Conservation (phyloP, 2,329 filamentous ascomycete species). For the Cladosporium sp. region DNA sequence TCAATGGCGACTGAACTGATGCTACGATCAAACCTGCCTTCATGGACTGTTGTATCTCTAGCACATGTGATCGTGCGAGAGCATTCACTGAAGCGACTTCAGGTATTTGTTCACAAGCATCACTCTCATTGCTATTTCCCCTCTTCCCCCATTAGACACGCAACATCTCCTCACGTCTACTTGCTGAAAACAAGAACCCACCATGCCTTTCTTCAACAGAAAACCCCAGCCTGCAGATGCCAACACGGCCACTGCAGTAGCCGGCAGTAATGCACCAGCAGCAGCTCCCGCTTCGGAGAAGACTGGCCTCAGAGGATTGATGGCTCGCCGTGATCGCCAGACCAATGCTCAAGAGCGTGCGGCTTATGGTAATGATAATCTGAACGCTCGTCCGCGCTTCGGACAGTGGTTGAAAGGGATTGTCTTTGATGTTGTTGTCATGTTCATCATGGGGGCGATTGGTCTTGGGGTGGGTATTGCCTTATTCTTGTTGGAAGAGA, state of each 20-base stretch:
- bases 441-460: constrained; percentile 61
- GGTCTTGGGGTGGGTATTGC: constrained; percentile 57
- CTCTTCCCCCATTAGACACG: neutral
- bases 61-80: neutral
- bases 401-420: constrained; percentile 67
- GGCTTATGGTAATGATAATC: constrained; percentile 29
- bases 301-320: constrained; percentile 21
- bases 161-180: neutral
- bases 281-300: constrained; percentile 20
- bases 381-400: constrained; percentile 55
- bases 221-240: constrained; percentile 31
- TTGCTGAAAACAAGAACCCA: too few relatives aligned
- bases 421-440: constrained; percentile 64
- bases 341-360: constrained; percentile 1
- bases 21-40: neutral
- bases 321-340: constrained; percentile 20
- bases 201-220: constrained; percentile 39
- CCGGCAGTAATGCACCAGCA: neutral
- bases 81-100: neutral
- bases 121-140: neutral
- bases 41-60: neutral
- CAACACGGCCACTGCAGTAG: constrained; percentile 32
- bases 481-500: too few relatives aligned
- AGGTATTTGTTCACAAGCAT: neutral
- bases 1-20: neutral